These are phyloP conservation scores for Pythium phragmiticola DNA, from an alignment of 352 stramenopile genomes.

Conservation along the genomic window DNA sequence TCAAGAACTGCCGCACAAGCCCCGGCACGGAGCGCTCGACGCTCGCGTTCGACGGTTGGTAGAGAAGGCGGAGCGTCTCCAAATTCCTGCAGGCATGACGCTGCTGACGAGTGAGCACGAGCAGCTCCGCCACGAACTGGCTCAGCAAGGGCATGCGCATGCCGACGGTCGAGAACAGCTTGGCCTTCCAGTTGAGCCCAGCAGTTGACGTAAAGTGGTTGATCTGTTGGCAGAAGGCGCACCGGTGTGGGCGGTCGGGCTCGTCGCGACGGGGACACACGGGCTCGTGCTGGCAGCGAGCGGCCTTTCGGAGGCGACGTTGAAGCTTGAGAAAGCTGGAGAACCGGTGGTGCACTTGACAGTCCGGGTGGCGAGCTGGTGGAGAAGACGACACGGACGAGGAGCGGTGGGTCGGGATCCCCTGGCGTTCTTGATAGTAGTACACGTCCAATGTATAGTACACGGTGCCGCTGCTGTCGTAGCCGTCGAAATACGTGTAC, in stretches of 20 bases:
- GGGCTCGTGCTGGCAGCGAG: slow-evolving; percentile 34
- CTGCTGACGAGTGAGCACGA: slow-evolving; percentile 11
- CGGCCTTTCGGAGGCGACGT: slow-evolving; percentile 40
- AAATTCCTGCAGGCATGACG: slow-evolving; percentile 14
- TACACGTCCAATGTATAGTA: slow-evolving; percentile 64
- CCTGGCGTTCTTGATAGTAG: slow-evolving; percentile 34
- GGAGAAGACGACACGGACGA: slow-evolving; percentile 7
- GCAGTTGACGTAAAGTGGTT: slow-evolving; percentile 28
- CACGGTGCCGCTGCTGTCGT: slow-evolving; percentile 25
- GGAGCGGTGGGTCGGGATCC: slow-evolving; percentile 30
- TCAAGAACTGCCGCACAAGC: slow-evolving; percentile 23
- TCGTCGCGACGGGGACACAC: slow-evolving; percentile 7
- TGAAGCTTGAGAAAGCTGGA: slow-evolving; percentile 56
- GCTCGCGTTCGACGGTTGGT: slow-evolving; percentile 5
- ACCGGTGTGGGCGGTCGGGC: slow-evolving; percentile 1
- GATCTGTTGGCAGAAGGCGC: slow-evolving; percentile 28
- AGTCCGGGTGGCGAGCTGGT: slow-evolving; percentile 36
- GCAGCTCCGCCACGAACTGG: slow-evolving; percentile 24
- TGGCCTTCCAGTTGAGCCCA: slow-evolving; percentile 14
- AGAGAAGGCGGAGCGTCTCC: slow-evolving; percentile 3
- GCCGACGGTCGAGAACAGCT: slow-evolving; percentile 18
- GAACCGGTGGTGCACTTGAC: slow-evolving; percentile 64
- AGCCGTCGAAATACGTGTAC: slow-evolving; percentile 40
- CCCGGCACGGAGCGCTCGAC: slow-evolving; percentile 18
- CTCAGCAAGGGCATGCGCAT: slow-evolving; percentile 21